Evolutionary conservation across 345 rosid genomes (phyloP), one percentile per base, ranked within the genome.

Genomic region (Ricinus communis): DNA sequence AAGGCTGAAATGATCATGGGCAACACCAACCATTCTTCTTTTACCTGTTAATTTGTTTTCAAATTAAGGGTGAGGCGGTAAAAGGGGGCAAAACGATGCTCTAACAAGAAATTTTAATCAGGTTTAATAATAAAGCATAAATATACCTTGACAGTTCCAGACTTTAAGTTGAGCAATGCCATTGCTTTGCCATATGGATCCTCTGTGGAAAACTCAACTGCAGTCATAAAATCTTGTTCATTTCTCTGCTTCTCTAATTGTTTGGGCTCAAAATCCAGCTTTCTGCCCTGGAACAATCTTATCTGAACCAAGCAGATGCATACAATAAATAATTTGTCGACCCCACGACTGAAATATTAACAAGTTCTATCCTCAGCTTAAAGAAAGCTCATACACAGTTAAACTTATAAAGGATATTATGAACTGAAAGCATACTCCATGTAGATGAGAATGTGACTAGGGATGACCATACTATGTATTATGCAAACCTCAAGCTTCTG

Each of bases 181-280:
- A 88, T 85, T 47, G 96, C 87, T 76, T 85, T 91, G 2, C 99
- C 99, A 68, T 90, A 95, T 56, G 99, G 97, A 80, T 86, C 47
- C 68, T 85, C 72, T 46, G 79, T 43, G 52, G 99, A 90, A 74
- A 92, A 89, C 66, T 92, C 97, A 76, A 89, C 89, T 9, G 89
- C 89, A 69, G 96, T 92, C 81, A 90, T 45, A 65, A 82, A 90
- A 67, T 89, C 88, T 72, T 82, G 77, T 77, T 87, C 93, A 18
- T 54, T 81, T 77, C 80, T 80, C 63, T 50, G 73, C 82, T 82
- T 87, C 76, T 75, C 76, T 40, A 79, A 72, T 57, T 70, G 76
- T 69, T 79, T 83, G 65, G 85, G 80, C 81, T 92, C 97, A 80
- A 79, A 95, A 24, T 87, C 96, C 69, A 92, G 87, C 84, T 81